phyloP scores from a whole-genome alignment of 306 rosid species.

The Dalbergia oliveri region DNA sequence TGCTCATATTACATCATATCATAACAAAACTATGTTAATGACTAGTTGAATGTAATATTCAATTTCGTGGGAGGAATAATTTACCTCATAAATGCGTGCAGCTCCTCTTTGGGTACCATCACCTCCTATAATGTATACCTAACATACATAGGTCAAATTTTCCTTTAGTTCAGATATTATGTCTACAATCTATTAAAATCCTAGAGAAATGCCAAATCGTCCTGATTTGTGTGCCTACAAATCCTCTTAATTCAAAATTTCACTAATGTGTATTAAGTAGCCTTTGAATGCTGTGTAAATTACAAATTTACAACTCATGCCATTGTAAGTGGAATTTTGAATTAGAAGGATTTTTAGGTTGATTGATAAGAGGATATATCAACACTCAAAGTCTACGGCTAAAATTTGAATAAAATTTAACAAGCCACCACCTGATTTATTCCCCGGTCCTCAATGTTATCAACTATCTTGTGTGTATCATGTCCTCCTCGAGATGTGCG shows the following conservation, averaged over 20 bases:
- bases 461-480: conserved; percentile 94
- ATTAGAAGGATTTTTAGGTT: too few species aligned
- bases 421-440: conserved; percentile 80
- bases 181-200: not conserved
- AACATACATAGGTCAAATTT: conserved; percentile 42
- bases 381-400: not conserved
- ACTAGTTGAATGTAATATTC: conserved; percentile 41
- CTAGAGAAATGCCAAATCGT: too few species aligned
- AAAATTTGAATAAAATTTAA: conserved; percentile 35
- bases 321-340: too few species aligned
- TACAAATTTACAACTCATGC: too few species aligned
- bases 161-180: conserved; percentile 19
- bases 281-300: too few species aligned
- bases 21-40: conserved; percentile 32
- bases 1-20: conserved; percentile 46
- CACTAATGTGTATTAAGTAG: too few species aligned
- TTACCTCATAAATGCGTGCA: conserved; percentile 80
- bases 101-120: conserved; percentile 99
- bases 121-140: conserved; percentile 97
- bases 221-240: too few species aligned
- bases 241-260: too few species aligned
- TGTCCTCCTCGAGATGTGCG: conserved; percentile 97
- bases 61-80: conserved; percentile 31
- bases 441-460: conserved; percentile 88
- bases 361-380: too few species aligned